phyloP scores from a whole-genome alignment of 2,329 filamentous ascomycete species.

The Chrysoporthe deuterocubensis region DNA sequence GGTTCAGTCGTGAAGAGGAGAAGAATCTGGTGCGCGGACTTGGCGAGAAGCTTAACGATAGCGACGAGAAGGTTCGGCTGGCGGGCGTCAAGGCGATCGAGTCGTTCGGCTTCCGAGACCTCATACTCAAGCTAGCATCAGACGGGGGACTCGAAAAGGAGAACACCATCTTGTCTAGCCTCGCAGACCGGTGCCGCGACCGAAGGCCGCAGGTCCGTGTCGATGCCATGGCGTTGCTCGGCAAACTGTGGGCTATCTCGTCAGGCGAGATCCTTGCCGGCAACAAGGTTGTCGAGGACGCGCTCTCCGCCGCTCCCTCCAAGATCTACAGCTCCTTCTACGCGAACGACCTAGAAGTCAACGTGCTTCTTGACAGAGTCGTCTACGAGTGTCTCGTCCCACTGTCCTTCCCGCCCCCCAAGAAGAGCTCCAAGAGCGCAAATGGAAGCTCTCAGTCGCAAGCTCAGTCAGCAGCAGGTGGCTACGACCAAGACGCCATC shows the following conservation, averaged over 20 bases:
- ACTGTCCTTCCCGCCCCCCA: slow-evolving; percentile 77
- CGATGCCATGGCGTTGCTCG: slow-evolving; percentile 83
- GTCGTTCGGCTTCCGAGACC: slow-evolving; percentile 77
- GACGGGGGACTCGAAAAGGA: slow-evolving; percentile 75
- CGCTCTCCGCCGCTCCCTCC: slow-evolving; percentile 82
- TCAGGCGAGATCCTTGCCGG: slow-evolving; percentile 83
- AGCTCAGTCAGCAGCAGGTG: slow-evolving; percentile 41
- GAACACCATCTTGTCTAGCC: slow-evolving; percentile 77
- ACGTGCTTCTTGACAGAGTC: slow-evolving; percentile 80
- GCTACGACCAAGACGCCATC: slow-evolving; percentile 72
- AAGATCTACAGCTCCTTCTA: slow-evolving; percentile 88
- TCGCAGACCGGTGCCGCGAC: slow-evolving; percentile 89
- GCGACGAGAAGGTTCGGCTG: slow-evolving; percentile 87
- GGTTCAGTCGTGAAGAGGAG: slow-evolving; percentile 83
- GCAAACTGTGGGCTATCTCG: slow-evolving; percentile 91
- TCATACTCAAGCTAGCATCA: slow-evolving; percentile 80
- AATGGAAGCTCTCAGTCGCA: slow-evolving; percentile 50
- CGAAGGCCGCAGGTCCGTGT: slow-evolving; percentile 79
- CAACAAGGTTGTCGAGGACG: slow-evolving; percentile 72
- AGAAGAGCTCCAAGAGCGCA: slow-evolving; percentile 65
- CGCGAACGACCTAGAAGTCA: slow-evolving; percentile 85
- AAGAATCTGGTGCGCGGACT: slow-evolving; percentile 73
- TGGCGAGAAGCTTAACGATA: slow-evolving; percentile 81
- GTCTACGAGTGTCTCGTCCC: slow-evolving; percentile 90
- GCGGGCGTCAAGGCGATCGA: slow-evolving; percentile 87